These are phyloP conservation scores for Saccharomycopsis fibuligera DNA, from an alignment of 805 yeast genomes.

Conservation along the genomic window DNA sequence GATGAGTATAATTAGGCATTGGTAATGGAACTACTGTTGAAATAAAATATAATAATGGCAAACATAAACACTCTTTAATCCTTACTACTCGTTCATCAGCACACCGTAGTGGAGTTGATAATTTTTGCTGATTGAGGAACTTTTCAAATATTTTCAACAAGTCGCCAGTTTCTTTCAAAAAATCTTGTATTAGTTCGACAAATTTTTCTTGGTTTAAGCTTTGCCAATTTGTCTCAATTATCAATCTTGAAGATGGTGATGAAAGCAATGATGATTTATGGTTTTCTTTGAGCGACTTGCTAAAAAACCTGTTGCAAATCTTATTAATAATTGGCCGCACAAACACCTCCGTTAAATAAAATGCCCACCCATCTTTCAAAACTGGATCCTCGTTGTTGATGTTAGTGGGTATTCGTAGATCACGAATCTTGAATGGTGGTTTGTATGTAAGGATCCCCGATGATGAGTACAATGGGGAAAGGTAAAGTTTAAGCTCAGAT, in stretches of 20 bases:
- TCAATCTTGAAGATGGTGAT: background rate
- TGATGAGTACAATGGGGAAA: constrained; percentile 17
- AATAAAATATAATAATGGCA: constrained; percentile 19
- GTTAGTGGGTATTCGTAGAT: constrained; percentile 13
- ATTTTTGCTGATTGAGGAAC: constrained; percentile 16
- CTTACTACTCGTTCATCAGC: constrained; percentile 20
- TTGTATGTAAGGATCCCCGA: constrained; percentile 18
- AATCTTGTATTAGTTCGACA: constrained; percentile 14
- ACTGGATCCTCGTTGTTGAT: constrained; percentile 9
- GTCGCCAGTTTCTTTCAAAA: constrained; percentile 19
- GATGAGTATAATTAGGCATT: constrained; percentile 12
- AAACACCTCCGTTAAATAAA: constrained; percentile 21
- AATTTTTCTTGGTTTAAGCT: constrained; percentile 12
- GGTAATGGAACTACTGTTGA: constrained; percentile 16
- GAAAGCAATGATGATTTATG: background rate
- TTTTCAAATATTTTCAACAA: constrained; percentile 18
- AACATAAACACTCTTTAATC: constrained; percentile 18
- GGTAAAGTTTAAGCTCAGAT: constrained; percentile 17
- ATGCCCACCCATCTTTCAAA: constrained; percentile 21
- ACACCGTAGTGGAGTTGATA: constrained; percentile 19
- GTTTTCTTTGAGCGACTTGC: background rate
- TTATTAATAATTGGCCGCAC: constrained; percentile 19
- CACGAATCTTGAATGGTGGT: constrained; percentile 21
- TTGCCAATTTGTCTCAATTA: constrained; percentile 13
- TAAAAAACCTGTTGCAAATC: constrained; percentile 15